Evolutionary conservation across 768 basidiomycete genomes (phyloP).

Genomic region (Calocybe cyanea): DNA sequence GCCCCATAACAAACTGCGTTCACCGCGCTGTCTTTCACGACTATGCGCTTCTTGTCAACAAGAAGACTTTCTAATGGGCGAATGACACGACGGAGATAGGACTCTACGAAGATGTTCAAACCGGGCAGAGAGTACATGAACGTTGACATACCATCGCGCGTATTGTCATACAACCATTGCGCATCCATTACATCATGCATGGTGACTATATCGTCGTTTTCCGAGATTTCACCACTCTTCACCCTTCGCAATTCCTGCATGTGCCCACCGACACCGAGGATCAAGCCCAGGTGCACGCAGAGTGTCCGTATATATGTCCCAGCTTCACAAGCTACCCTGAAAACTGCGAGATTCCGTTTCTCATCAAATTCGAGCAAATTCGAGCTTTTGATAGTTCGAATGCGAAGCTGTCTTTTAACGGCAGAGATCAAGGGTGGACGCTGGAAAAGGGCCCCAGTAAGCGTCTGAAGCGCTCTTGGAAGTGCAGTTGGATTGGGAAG

Average conservation of each 20-base stretch:
- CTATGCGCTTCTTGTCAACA: constrained; percentile 96
- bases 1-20: constrained; percentile 99
- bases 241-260: constrained; percentile 99
- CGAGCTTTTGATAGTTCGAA: constrained; percentile 95
- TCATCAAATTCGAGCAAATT: constrained; percentile 97
- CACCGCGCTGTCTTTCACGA: constrained; percentile 98
- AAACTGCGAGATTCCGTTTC: constrained; percentile 92
- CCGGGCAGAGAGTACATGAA: not conserved
- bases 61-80: constrained; percentile 92
- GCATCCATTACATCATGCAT: constrained; percentile 99
- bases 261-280: constrained; percentile 97
- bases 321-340: constrained; percentile 99
- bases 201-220: constrained; percentile 97
- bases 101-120: constrained; percentile 51
- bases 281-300: constrained; percentile 92
- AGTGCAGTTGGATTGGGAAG: constrained; percentile 82
- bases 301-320: constrained; percentile 96
- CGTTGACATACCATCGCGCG: constrained; percentile 73
- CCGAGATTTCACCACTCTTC: constrained; percentile 92
- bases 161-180: constrained; percentile 98
- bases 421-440: constrained; percentile 98
- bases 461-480: constrained; percentile 90
- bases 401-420: constrained; percentile 95
- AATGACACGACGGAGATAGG: constrained; percentile 93
- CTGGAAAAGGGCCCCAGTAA: constrained; percentile 98